Conservation (phyloP, 2,329 filamentous ascomycete species). For the Colletotrichum tropicale region DNA sequence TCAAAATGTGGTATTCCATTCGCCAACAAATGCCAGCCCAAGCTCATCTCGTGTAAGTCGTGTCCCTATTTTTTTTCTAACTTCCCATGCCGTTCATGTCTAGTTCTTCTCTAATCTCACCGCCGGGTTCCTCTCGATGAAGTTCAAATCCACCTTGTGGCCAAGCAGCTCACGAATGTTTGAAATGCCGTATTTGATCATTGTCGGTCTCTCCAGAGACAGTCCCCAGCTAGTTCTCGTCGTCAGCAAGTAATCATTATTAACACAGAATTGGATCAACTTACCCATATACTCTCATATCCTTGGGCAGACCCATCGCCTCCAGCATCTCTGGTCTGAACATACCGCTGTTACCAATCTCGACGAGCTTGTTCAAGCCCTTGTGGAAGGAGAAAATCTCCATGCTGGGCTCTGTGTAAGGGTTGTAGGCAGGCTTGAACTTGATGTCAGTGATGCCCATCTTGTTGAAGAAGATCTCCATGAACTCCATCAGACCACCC, state of each 20-base stretch:
- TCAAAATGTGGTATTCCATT: conserved; percentile 19
- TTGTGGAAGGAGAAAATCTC: conserved; percentile 97
- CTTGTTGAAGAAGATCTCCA: conserved; percentile 94
- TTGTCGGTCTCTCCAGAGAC: conserved; percentile 90
- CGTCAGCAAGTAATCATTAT: neutral
- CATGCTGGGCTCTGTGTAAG: conserved; percentile 95
- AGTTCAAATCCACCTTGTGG: conserved; percentile 93
- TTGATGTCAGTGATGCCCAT: conserved; percentile 86
- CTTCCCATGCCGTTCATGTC: conserved; percentile 7
- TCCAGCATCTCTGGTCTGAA: conserved; percentile 98
- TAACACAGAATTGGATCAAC: neutral
- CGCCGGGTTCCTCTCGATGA: conserved; percentile 90
- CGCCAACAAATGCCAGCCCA: conserved; percentile 19
- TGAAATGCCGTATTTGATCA: conserved; percentile 92
- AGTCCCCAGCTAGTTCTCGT: conserved; percentile 57
- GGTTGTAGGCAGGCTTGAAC: conserved; percentile 98
- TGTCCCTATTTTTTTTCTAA: neutral
- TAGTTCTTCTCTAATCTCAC: conserved; percentile 88
- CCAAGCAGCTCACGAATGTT: conserved; percentile 93
- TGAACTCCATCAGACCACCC: conserved; percentile 90
- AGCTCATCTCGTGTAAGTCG: conserved; percentile 16
- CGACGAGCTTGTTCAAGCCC: conserved; percentile 87
- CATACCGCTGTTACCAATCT: conserved; percentile 98
- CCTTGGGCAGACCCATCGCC: conserved; percentile 89
- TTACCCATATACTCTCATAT: conserved; percentile 87